phyloP scores from a whole-genome alignment of 108 stramenopile species.

The Skeletonema menzelii region DNA sequence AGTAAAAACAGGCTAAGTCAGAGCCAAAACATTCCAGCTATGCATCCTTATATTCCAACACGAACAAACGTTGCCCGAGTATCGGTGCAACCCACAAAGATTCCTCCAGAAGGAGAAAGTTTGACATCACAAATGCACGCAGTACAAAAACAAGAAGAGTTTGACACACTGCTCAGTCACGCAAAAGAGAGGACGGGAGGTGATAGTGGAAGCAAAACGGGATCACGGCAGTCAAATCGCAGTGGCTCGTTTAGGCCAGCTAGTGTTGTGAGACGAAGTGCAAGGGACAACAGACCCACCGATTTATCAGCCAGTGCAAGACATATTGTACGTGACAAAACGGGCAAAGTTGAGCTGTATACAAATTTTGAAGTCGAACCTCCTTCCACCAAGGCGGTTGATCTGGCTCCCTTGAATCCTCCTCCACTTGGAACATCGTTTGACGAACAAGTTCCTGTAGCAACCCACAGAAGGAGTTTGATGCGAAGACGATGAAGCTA shows the following conservation, averaged over 20 bases:
- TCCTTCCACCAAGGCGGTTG: constrained; percentile 35
- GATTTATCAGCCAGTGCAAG: constrained; percentile 8
- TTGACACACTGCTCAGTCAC: constrained; percentile 9
- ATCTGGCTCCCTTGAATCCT: constrained; percentile 29
- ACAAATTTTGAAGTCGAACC: background rate
- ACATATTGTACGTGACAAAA: constrained; percentile 18
- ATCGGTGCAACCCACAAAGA: background rate
- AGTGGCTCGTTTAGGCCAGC: background rate
- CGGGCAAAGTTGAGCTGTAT: constrained; percentile 23
- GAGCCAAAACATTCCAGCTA: constrained; percentile 32
- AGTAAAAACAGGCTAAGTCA: background rate
- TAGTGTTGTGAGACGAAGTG: background rate
- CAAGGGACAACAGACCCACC: background rate
- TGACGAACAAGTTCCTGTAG: background rate
- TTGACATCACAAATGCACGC: constrained; percentile 20
- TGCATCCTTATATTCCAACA: constrained; percentile 21
- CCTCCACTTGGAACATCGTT: background rate
- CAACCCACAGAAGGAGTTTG: constrained; percentile 2
- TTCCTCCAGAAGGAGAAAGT: constrained; percentile 1
- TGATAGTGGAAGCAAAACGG: constrained; percentile 4
- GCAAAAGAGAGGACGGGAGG: constrained; percentile 5
- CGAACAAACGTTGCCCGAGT: background rate
- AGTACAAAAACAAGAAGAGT: background rate
- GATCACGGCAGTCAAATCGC: background rate
- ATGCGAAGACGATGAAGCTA: background rate